Base-by-base conservation (phyloP, 345 rosid species). In the Murraya paniculata region DNA sequence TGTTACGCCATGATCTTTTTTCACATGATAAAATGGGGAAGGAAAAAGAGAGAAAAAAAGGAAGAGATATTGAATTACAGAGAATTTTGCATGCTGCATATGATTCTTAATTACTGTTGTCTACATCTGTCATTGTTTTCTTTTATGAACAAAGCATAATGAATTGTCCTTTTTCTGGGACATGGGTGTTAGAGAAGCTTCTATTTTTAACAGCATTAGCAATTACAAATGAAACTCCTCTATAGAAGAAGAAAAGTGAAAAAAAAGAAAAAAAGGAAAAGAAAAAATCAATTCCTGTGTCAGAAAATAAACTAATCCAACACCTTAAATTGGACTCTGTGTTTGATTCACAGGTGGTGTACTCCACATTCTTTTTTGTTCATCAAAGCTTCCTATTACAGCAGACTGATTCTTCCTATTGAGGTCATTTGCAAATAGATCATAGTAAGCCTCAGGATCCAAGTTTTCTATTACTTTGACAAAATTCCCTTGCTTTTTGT, bases 301-400 rank as follows among this genome's bases (percentile, higher is more conserved):
- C 78, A 57, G 62, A 69, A 35, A 28, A 68, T 31, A 62, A 33
- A 53, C 35, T 64, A 71, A 56, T 16, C 62, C 64, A 55, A 41
- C 25, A n/a, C 66, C 22, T 57, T 27, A 80, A 25, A 13, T 74
- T 73, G 45, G 48, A 55, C 8, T 31, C 39, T 39, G 60, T 24
- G 86, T 81, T 30, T 35, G 45, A 57, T 82, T 81, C 64, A 3
- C n/a, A 35, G 88, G 82, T 65, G 94, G 89, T 27, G 39, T 67
- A 55, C 77, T 90, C 98, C 95, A 96, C 35, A 82, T 83, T 81
- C 72, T 88, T 84, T 58, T 85, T 76, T 93, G 97, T 81, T 92
- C 93, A 79, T 83, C 83, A 82, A 87, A 92, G 85, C 97, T 91
- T 81, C 90, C 98, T 70, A 91, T 59, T 9, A 85, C 86, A 28